Evolutionary conservation across 192 early-diverging fungal genomes (phyloP), one percentile per base, ranked within the genome.

Genomic region (Allomyces macrogynus): DNA sequence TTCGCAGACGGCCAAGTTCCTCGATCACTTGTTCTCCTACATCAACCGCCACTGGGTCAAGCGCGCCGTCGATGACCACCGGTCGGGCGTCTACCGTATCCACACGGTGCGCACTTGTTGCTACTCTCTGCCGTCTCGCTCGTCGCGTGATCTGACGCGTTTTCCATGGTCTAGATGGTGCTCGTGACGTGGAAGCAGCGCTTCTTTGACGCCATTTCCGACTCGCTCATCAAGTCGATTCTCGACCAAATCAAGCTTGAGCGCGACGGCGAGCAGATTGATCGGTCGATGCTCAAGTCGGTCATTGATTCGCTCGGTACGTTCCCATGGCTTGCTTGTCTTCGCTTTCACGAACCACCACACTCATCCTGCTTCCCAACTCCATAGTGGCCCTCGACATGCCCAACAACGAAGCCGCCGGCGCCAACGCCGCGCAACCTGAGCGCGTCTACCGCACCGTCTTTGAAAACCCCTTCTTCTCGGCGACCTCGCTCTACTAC

Each of bases 31-130:
- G 62, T 96, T 97, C 68, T 77, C 78, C 16, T 99, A 99, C 72
- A 79, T 99, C 63, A 99, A 99, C 75, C 84, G 93, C 43, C 88
- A 93, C 73, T 99, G 95, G 95, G 89, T 97, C 60, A 92, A 89
- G 74, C 80, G 95, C 69, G 90, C 95, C 76, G 87, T 92, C 63
- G 92, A 95, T 43, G 95, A 99, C 67, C 89, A 90, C 26, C 89
- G 87, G 76, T 84, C 79, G 60, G 80, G 78, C 67, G 84, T 93
- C 24, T 89, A 87, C 70, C 92, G 96, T 64, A 86, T 99, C 44
- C 90, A 93, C 74, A 96, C 90, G 65, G 86, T 98, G 74, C 79
- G 79, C 78, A 65, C 75, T 49, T 4, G 26, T 27, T 4, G n/a
- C 62, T n/a, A n/a, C 61, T 60, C 10, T 43, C 16, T 63, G 32